phyloP scores from a whole-genome alignment of 2,329 filamentous ascomycete genomes.

The Claviceps digitariae region DNA sequence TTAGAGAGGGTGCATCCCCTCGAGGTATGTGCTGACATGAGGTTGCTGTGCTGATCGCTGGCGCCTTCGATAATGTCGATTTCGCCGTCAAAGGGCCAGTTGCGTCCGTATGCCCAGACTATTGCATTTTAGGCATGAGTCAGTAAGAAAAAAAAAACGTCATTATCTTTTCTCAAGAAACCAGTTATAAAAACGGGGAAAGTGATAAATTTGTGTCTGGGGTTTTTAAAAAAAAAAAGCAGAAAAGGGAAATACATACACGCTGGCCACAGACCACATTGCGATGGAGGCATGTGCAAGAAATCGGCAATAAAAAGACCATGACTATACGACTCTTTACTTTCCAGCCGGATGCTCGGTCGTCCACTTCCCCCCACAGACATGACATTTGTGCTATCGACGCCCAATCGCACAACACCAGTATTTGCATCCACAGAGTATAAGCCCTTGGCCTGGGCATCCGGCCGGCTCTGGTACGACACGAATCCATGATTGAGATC shows the following conservation, averaged over 20 bases:
- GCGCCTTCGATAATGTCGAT: constrained; percentile 60
- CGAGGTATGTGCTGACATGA: constrained; percentile 48
- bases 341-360: constrained; percentile 52
- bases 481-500: constrained; percentile 60
- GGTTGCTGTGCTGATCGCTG: constrained; percentile 44
- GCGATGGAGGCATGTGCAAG: constrained; percentile 56
- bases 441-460: constrained; percentile 25
- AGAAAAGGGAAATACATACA: constrained; percentile 24
- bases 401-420: constrained; percentile 30
- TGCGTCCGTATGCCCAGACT: constrained; percentile 39
- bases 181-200: no score
- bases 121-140: neutral
- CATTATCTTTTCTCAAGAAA: no score
- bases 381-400: constrained; percentile 28
- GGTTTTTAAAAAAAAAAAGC: no score
- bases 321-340: constrained; percentile 47
- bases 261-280: constrained; percentile 63
- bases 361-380: constrained; percentile 26
- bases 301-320: constrained; percentile 62
- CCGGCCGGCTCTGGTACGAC: constrained; percentile 33
- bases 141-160: neutral
- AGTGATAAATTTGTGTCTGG: no score
- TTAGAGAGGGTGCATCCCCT: constrained; percentile 18
- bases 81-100: constrained; percentile 52
- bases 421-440: constrained; percentile 28